phyloP scores from a whole-genome alignment of 805 yeast genomes.

The Candida namnaoensis region DNA sequence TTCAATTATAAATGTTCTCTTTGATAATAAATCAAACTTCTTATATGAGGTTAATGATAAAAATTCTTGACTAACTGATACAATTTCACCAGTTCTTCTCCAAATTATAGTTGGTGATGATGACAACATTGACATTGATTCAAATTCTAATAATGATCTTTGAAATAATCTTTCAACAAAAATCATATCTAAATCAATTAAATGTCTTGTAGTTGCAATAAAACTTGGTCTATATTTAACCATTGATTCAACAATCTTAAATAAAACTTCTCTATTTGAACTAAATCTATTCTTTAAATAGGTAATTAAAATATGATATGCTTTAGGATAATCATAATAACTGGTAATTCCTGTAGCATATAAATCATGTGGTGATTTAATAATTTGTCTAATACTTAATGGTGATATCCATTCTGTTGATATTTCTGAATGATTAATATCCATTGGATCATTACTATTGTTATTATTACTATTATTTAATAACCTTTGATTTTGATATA shows the following conservation, averaged over 20 bases:
- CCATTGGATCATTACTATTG: neutral
- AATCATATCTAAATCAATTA: slow-evolving; percentile 63
- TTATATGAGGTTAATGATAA: slow-evolving; percentile 61
- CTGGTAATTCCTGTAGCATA: slow-evolving; percentile 73
- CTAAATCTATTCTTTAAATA: slow-evolving; percentile 64
- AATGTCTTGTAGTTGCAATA: slow-evolving; percentile 64
- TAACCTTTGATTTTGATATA: too few species aligned
- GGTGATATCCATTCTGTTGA: slow-evolving; percentile 44
- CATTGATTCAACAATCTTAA: slow-evolving; percentile 41
- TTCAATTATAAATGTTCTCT: slow-evolving; percentile 66
- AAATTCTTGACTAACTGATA: slow-evolving; percentile 69
- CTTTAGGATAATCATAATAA: slow-evolving; percentile 80
- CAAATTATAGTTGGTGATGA: slow-evolving; percentile 79
- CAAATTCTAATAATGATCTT: slow-evolving; percentile 48
- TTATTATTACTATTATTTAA: too few species aligned
- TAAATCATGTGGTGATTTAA: slow-evolving; percentile 69
- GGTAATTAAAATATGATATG: slow-evolving; percentile 76
- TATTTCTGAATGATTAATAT: slow-evolving; percentile 1
- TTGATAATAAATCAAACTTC: slow-evolving; percentile 45
- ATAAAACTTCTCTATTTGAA: slow-evolving; percentile 50
- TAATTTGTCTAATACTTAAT: slow-evolving; percentile 44
- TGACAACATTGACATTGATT: slow-evolving; percentile 37
- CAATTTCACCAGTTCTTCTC: slow-evolving; percentile 83
- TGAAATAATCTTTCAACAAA: slow-evolving; percentile 54
- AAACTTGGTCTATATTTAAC: slow-evolving; percentile 63